Base-by-base conservation (phyloP, 2,329 filamentous ascomycete genomes). In the Talaromyces verruculosus region DNA sequence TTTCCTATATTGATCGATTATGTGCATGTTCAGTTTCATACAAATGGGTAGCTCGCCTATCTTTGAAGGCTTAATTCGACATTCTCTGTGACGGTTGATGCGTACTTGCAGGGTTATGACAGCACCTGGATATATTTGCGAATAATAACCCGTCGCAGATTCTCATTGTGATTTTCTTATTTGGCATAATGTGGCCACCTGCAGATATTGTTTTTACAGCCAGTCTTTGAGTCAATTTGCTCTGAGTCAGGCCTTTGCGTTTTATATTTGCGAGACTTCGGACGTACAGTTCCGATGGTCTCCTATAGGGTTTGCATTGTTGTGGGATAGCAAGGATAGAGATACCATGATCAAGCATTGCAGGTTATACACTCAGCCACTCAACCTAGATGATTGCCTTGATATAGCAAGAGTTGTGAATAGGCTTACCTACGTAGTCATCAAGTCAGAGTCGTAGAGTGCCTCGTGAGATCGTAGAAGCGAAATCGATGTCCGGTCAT, bases 331-430 rank as follows among this genome's bases (percentile, higher is more conserved):
- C 37, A 45, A 60, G 39, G 57, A 45, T 45, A 60, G 35, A 60
- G 57, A 60, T 60, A 60, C 39, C 25, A 60, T 60, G 39, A 60
- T 60, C 37, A 30, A 60, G 33, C 33, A 57, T 57, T 55, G 28
- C 28, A 35, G 28, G 17, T 33, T 19, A 59, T 39, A 39, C 53
- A 11, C 51, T 55, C 45, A 49, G 45, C 5, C 22, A 4, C 5
- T 49, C 11, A 6, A 11, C 11, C 11, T 15, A 28, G 45, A 2
- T 53, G 7, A n/a, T 33, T 3, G 1, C 25, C 6, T n/a, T 17
- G 5, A 33, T 51, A 53, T 11, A 7, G 25, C 47, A 28, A 15
- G 45, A 49, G 19, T 15, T 25, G 22, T 19, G 25, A 47, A 49
- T 17, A 4, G 6, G 6, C 41, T 7, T 1, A 8, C 15, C 8